These are phyloP conservation scores for Zizania latifolia DNA, from an alignment of 176 grass and related monocot species.

Conservation along the genomic window DNA sequence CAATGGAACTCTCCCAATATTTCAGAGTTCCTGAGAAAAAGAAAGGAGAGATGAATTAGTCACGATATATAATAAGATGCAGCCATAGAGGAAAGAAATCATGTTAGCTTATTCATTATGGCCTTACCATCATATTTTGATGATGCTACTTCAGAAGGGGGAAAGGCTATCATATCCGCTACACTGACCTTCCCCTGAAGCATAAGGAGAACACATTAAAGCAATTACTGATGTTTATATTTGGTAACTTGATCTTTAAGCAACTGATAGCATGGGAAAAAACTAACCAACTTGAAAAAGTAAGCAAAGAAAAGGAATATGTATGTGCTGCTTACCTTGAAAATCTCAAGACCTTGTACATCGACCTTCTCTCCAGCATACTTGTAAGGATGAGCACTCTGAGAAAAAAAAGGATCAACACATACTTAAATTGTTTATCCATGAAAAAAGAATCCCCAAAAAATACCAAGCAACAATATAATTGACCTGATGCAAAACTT, in stretches of 20 bases:
- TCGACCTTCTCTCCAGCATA: constrained; percentile 95
- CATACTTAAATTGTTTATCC: neutral
- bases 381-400: constrained; percentile 91
- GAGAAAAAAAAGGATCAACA: constrained; percentile 23
- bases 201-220: constrained; percentile 15
- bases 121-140: constrained; percentile 65
- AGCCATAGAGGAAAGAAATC: constrained; percentile 1
- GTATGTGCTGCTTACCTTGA: constrained; percentile 51
- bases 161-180: constrained; percentile 79
- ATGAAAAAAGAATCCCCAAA: neutral
- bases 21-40: constrained; percentile 53
- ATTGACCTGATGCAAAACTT: neutral
- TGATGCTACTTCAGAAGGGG: constrained; percentile 44
- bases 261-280: neutral
- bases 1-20: constrained; percentile 82
- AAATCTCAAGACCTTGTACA: constrained; percentile 79
- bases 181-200: constrained; percentile 77
- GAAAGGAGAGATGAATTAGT: neutral
- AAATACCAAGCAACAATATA: neutral
- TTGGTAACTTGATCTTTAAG: neutral
- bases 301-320: neutral
- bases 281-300: neutral
- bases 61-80: neutral
- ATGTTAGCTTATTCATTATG: neutral
- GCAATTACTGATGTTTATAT: neutral